phyloP scores from a whole-genome alignment of 2,329 filamentous ascomycete species.

The Gyromitra esculenta region DNA sequence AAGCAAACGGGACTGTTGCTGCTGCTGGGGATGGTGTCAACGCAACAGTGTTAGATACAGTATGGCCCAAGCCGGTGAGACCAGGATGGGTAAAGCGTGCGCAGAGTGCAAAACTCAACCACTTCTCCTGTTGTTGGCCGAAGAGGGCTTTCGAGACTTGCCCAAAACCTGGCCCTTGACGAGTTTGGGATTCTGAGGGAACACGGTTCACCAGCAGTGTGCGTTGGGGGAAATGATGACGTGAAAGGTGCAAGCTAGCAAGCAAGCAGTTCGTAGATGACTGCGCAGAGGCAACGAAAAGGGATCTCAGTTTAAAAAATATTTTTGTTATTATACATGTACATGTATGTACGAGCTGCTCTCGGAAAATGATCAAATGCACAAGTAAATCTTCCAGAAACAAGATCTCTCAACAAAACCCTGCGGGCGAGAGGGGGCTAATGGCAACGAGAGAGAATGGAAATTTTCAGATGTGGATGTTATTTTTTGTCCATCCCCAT shows the following conservation, averaged over 20 bases:
- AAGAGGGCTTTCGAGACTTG: conserved; percentile 36
- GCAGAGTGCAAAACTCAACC: conserved; percentile 37
- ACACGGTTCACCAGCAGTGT: conserved; percentile 25
- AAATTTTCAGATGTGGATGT: conserved; percentile 45
- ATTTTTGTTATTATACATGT: neutral
- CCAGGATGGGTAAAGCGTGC: conserved; percentile 41
- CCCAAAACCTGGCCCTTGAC: conserved; percentile 42
- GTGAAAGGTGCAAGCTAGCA: conserved; percentile 3
- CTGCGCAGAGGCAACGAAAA: neutral
- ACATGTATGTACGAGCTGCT: neutral
- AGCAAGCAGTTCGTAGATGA: conserved; percentile 3
- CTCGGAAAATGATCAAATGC: conserved; percentile 31
- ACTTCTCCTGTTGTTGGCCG: conserved; percentile 44
- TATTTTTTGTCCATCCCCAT: conserved; percentile 2
- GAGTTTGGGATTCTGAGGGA: conserved; percentile 39
- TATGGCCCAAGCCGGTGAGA: conserved; percentile 30
- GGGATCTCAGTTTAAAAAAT: conserved; percentile 11
- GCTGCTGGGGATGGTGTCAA: conserved; percentile 37
- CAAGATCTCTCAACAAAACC: conserved; percentile 40
- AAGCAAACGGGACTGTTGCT: conserved; percentile 34
- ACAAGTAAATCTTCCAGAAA: conserved; percentile 36
- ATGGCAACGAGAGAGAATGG: conserved; percentile 22
- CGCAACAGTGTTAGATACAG: conserved; percentile 16
- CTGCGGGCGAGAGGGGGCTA: conserved; percentile 13
- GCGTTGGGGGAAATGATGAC: conserved; percentile 25